Percentiles rank a stretch among this genome's conserved stretches.
These are phyloP conservation scores for Pythium guiyangense DNA, from an alignment of 352 stramenopile species.

Conservation along the genomic window DNA sequence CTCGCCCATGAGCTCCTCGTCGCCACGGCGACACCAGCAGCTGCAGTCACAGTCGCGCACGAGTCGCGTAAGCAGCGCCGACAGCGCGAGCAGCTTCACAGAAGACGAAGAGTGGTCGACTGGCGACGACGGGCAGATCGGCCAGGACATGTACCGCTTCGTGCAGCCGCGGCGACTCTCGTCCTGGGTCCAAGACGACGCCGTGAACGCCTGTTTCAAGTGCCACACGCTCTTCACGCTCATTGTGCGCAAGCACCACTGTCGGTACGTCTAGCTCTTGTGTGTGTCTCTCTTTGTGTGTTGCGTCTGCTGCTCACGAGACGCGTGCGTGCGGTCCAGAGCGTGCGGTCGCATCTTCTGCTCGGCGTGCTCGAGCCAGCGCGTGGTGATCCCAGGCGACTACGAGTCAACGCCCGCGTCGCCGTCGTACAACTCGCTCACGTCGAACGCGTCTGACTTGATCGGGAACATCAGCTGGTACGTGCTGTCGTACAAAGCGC, in stretches of 20 bases:
- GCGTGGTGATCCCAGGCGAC: conserved; percentile 74
- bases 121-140: conserved; percentile 36
- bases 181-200: conserved; percentile 84
- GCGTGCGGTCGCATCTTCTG: conserved; percentile 84
- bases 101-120: conserved; percentile 69
- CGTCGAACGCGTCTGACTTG: conserved; percentile 66
- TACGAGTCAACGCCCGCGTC: conserved; percentile 74
- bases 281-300: background rate
- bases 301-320: no score
- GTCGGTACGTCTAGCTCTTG: conserved; percentile 30
- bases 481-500: conserved; percentile 58
- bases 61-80: conserved; percentile 4
- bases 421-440: conserved; percentile 54
- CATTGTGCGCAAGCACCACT: conserved; percentile 81
- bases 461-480: conserved; percentile 86
- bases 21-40: background rate
- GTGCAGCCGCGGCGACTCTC: conserved; percentile 74
- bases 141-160: conserved; percentile 78
- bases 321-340: conserved; percentile 7
- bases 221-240: conserved; percentile 79
- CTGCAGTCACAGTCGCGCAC: conserved; percentile 13
- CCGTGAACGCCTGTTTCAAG: conserved; percentile 84
- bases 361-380: conserved; percentile 70
- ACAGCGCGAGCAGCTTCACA: conserved; percentile 21
- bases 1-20: conserved; percentile 11